Evolutionary conservation across 2,329 filamentous ascomycete genomes (phyloP), one percentile per base, ranked within the genome.

Genomic region (Lachnellula arida): DNA sequence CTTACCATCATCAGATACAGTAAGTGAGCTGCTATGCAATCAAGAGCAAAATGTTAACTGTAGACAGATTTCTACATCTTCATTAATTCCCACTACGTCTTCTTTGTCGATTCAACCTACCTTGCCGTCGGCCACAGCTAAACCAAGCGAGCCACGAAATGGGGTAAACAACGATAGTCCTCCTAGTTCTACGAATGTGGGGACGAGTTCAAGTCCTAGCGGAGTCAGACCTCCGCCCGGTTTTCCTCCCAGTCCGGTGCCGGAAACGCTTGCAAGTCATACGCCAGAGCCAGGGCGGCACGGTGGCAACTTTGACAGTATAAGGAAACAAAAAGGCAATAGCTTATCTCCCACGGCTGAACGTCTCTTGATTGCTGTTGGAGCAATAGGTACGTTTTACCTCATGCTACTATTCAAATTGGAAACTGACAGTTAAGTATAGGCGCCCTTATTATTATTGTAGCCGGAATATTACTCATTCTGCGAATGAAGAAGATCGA

Each of bases 381-480:
- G 64, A 46, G 56, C 64, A 39, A 66, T 70, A 44, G 66, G 67
- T 69, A 63, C 14, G 52, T 61, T 19, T 9, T 53, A 9, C 14
- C 5, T 25, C 7, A 25, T 34, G 8, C 25, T 11, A 15, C 32
- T 34, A 43, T 43, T 25, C 15, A 32, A 2, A n/a, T 14, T 15
- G 8, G 15, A 23, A 23, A 43, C 54, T 43, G 57, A 28, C 12
- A 37, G 22, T n/a, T 39, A 54, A 25, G 6, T 39, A 17, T 49
- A 70, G 68, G 66, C 22, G 65, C 63, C 28, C 65, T 69, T 42
- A 64, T 69, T 23, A 65, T 70, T 8, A 46, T 66, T 28, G 35
- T 60, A 19, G 56, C 65, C 14, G 56, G 50, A 8, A 51, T 69
- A 22, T 69, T 63, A 48, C 57, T 69, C 6, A n/a, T 66, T 7